These are phyloP conservation scores for Encephalitozoon hellem DNA, from an alignment of 371 early-diverging fungal genomes.

Conservation along the genomic window DNA sequence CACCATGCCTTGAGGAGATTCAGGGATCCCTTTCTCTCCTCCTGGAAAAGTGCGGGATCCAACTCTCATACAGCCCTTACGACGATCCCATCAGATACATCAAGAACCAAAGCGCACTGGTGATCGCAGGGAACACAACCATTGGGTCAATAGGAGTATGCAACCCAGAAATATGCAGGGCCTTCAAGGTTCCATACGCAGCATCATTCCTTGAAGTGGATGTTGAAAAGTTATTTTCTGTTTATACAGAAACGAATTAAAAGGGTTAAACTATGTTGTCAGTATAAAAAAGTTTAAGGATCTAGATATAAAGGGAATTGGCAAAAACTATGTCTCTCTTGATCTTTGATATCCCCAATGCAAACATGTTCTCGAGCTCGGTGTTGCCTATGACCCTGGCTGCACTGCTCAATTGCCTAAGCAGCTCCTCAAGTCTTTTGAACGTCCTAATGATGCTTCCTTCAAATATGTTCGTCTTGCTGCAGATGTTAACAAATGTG, in stretches of 20 bases:
- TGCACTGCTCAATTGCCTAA: conserved; percentile 84
- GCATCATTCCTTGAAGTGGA: conserved; percentile 47
- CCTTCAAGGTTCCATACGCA: conserved; percentile 41
- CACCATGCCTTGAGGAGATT: conserved; percentile 74
- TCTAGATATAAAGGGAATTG: conserved; percentile 73
- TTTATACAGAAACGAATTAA: neutral
- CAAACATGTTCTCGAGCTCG: conserved; percentile 88
- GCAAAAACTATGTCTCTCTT: conserved; percentile 98
- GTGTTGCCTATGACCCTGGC: conserved; percentile 89
- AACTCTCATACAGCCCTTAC: conserved; percentile 9
- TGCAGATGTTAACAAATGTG: conserved; percentile 83
- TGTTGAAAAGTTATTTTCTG: conserved; percentile 34
- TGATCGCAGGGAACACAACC: neutral
- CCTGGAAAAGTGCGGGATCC: conserved; percentile 29
- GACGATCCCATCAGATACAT: conserved; percentile 27
- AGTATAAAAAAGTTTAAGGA: neutral
- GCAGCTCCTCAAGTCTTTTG: conserved; percentile 82
- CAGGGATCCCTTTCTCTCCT: conserved; percentile 39
- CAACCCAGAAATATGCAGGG: conserved; percentile 16
- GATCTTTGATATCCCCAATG: conserved; percentile 79
- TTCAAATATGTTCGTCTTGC: conserved; percentile 88
- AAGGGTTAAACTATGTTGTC: neutral
- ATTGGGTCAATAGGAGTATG: conserved; percentile 45
- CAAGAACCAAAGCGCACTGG: conserved; percentile 29
- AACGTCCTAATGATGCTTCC: conserved; percentile 88